Base-by-base conservation (phyloP, 1,139 yeast species). In the Zygoascus sp. region DNA sequence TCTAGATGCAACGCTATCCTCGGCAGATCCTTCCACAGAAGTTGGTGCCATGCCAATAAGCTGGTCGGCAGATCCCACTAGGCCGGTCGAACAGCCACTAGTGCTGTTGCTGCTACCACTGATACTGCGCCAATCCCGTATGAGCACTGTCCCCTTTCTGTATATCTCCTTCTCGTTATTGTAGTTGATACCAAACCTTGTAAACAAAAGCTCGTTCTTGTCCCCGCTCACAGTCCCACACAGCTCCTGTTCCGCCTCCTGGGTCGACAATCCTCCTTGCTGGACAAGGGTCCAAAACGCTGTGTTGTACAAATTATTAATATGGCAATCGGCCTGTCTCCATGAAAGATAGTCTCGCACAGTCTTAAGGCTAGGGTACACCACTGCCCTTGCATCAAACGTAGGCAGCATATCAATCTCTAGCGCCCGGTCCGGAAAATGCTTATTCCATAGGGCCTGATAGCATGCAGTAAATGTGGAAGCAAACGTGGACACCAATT, bases 291-390 rank as follows among this genome's bases (percentile, higher is more conserved):
- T 74, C 99, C 99, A 92, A 62, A 92, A 94, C 0, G 89, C 72
- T 0, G 99, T 94, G 61, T 92, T 92, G 70, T 90, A 94, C 52
- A 94, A 68, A 62, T 92, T 92, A 63, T 92, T 92, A 48, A 92
- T 92, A 66, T 92, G 98, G 49, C 98, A 92, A 62, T 92, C 99
- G 1, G 84, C 98, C 62, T 88, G 97, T 57, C 99, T 74, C 99
- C 99, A 94, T 47, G 85, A 70, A 53, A 94, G 77, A 61, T 94
- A 94, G 63, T 92, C 97, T 46, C 86, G 72, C 1, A 90, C 73
- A 1, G 73, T 69, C 8, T 69, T 59, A 22, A 69, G 57, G 48
- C 76, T 78, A 0, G 99, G 99, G 58, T 92, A 92, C 2, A 80
- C 69, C 10, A 92, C 95, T 1, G 95, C 95, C 40, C 99, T 70